Base-by-base conservation (phyloP, 2,329 filamentous ascomycete genomes). In the Neofusicoccum cordaticola region DNA sequence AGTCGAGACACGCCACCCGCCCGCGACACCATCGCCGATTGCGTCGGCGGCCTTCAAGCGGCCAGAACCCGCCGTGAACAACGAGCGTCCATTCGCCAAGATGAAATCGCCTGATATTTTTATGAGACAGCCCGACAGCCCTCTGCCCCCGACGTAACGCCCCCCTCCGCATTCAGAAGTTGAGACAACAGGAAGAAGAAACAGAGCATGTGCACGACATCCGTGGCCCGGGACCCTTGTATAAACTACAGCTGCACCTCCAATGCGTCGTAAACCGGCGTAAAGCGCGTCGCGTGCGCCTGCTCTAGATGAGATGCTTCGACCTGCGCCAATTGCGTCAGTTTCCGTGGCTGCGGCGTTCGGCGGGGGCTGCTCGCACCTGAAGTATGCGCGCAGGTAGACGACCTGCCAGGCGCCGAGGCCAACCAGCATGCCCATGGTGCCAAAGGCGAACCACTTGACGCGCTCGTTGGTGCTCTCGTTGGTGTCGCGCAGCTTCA, bases 401-500 rank as follows among this genome's bases (percentile, higher is more conserved):
- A 99, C 88, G 75, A 99, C 91, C 87, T 99, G 95, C 95, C 95
- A 99, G 47, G 83, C 93, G 78, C 95, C 96, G 71, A 99, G 83
- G 39, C 87, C 91, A 70, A 97, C 84, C 71, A 99, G 82, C 84
- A 97, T 89, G 67, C 92, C 90, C 82, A 97, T 98, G 34, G 94
- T 98, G 69, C 89, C 88, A 77, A 97, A 88, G 56, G 94, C 94
- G 80, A 99, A 99, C 93, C 92, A 98, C 84, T 98, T 99, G 74
- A 99, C 95, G 66, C 95, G 88, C 81, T 91, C 95, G 82, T 99
- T 99, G 70, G 95, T 99, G 84, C 94, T 98, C 89, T 99, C 95
- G 80, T 99, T 99, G 71, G 95, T 99, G 82, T 99, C 94, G 77
- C 95, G 86, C 72, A 99, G 86, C 84, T 92, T 96, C 86, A 97